Evolutionary conservation across 495 filamentous ascomycete genomes (phyloP), one percentile per base, ranked within the genome.

Genomic region (Xylaria sp.): DNA sequence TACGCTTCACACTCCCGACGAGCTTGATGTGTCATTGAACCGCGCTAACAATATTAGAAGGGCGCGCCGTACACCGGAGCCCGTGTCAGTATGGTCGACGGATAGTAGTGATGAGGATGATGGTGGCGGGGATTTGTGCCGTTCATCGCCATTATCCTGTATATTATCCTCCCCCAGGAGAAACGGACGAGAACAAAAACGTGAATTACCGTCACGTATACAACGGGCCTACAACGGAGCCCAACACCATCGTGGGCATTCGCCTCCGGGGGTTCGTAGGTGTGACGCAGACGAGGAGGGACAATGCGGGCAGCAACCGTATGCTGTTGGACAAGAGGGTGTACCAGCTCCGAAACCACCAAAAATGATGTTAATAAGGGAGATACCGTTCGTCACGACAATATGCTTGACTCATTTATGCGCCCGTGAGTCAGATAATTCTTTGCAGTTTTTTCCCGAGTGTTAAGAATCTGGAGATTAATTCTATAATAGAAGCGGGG

Each of bases 401-500:
- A 76, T 80, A 24, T 77, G 78, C 31, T 69, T 76, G 53, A 72
- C 77, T 26, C 76, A 81, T 44, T 37, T 78, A 44, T 78, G 72
- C 59, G 73, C 74, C 43, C 72, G 76, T 78, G 65, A 73, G 76
- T 76, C 17, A 6, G 52, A 48, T n/a, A 14, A 7, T 59, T 19
- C 33, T 29, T 24, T 12, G 24, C n/a, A 41, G 14, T 4, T 31
- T 15, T 37, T 5, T 5, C n/a, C 84, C 74, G 69, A 89, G 75
- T n/a, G 24, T 24, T 11, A 33, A 44, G 11, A 0, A 14, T 24
- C 82, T 82, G 7, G 88, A 87, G 26, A 29, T 52, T 66, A 37
- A 66, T 26, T 40, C 44, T 84, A 77, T 58, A 84, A 81, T 82
- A 72, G 87, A 87, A 57, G 81, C 57, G 19, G 87, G 86, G 68